Evolutionary conservation across 495 filamentous ascomycete genomes (phyloP).

Genomic region (Daldinia concentrica): DNA sequence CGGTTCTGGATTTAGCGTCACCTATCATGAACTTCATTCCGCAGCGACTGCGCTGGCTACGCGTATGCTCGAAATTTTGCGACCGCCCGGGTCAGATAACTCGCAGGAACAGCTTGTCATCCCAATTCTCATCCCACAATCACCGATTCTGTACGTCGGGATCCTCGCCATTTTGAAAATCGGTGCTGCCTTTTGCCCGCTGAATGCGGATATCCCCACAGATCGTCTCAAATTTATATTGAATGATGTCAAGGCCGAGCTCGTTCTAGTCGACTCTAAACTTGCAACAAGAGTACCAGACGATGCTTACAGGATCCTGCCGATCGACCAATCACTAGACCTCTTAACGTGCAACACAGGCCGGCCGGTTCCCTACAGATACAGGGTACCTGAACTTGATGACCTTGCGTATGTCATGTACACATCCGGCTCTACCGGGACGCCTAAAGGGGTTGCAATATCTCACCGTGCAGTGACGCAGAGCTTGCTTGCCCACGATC

Average conservation of each 20-base stretch:
- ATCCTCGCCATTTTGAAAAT: constrained; percentile 77
- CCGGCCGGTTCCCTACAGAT: not conserved
- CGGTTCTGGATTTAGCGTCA: constrained; percentile 55
- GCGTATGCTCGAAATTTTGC: constrained; percentile 52
- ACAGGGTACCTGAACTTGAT: constrained; percentile 28
- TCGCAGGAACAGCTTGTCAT: constrained; percentile 59
- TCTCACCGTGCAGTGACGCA: constrained; percentile 81
- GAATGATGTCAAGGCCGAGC: constrained; percentile 67
- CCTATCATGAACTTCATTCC: constrained; percentile 68
- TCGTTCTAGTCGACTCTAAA: constrained; percentile 62
- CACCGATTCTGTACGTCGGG: constrained; percentile 73
- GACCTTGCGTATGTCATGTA: constrained; percentile 90
- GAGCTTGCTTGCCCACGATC: constrained; percentile 78
- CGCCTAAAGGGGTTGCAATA: constrained; percentile 83
- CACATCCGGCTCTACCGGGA: constrained; percentile 88
- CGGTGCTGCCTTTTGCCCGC: constrained; percentile 81
- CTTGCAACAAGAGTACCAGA: constrained; percentile 48
- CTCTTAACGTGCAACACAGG: not conserved
- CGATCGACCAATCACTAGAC: constrained; percentile 37
- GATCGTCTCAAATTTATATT: constrained; percentile 80
- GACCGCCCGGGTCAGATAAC: constrained; percentile 4
- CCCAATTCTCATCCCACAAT: constrained; percentile 77
- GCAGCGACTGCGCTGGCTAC: constrained; percentile 63
- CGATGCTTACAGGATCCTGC: constrained; percentile 37
- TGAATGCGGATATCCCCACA: constrained; percentile 73